These are phyloP conservation scores for Schizophyllum amplum DNA, from an alignment of 1,284 basidiomycete genomes.

Conservation along the genomic window DNA sequence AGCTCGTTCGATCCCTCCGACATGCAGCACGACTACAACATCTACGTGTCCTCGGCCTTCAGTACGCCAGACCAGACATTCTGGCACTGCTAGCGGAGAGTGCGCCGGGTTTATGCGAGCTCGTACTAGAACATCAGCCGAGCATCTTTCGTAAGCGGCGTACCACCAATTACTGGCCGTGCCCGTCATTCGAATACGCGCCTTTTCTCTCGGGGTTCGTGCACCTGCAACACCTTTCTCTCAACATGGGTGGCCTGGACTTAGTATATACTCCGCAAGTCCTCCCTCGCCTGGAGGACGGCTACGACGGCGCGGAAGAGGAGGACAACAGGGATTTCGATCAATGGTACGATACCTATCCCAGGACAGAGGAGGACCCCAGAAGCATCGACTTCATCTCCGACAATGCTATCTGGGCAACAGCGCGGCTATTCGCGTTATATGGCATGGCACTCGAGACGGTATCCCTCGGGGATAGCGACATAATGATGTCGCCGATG, in stretches of 20 bases:
- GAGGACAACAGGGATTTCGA: not conserved
- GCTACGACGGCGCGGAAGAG: not conserved
- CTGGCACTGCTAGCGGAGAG: not conserved
- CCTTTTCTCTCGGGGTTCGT: constrained; percentile 7
- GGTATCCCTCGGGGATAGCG: not conserved
- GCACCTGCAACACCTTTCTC: not conserved
- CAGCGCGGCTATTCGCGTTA: not conserved
- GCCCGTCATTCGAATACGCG: constrained; percentile 11
- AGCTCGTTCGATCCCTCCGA: not conserved
- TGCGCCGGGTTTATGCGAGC: not conserved
- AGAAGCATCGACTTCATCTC: not conserved
- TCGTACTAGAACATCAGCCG: not conserved
- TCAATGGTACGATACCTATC: not conserved
- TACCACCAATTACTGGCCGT: not conserved
- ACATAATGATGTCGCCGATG: too few relatives aligned
- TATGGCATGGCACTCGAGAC: not conserved
- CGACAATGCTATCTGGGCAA: not conserved
- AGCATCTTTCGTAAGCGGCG: not conserved
- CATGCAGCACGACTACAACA: not conserved
- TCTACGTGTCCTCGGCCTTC: not conserved
- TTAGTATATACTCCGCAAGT: not conserved
- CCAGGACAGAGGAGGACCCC: not conserved
- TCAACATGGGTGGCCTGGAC: not conserved
- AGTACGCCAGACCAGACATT: not conserved
- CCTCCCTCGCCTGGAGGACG: not conserved